Evolutionary conservation across 108 stramenopile species (phyloP), one percentile per base, ranked within the genome.

Genomic region (Licmophora abbreviata): DNA sequence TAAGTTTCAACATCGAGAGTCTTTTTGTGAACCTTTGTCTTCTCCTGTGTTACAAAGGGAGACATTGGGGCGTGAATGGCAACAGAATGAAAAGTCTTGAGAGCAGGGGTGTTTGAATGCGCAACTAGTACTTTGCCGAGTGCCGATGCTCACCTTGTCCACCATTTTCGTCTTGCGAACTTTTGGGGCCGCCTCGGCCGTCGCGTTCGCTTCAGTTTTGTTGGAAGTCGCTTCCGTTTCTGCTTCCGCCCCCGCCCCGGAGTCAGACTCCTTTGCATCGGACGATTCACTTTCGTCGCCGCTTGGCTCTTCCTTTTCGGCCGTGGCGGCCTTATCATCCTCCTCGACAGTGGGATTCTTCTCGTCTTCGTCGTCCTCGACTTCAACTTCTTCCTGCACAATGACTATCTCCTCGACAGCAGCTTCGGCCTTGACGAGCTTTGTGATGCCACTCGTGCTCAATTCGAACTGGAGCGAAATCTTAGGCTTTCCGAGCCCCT

Each of bases 391-490:
- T 47, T 81, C 88, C 15, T 82, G 74, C 10, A 87, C 84, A 27
- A 73, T 84, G 40, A 80, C 74, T 55, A 44, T 85, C 53, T 95
- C 89, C 54, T 95, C 96, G 34, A 97, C 87, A 22, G 68, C 71
- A 28, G 95, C 97, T 67, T 97, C 96, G 4, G 97, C 98, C 66
- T 93, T 93, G 18, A 79, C 44, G 15, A 99, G 68, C 44, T 70
- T 38, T 8, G 90, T 83, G 15, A 94, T 77, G 34, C 97, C 98
- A 52, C 79, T 91, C 6, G 68, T 48, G 45, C 80, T 88, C 44
- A 97, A 61, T 49, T 90, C 83, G 69, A 99, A 97, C 58, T 92
- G 85, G 46, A 99, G 60, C 1, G 94, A 78, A 6, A 99, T 86
- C 83, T 99, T 99, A 26, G 98, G 98, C 12, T 69, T 71, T 17